Conservation (phyloP, 176 grass and related monocot species). For the Hordeum vulgare region DNA sequence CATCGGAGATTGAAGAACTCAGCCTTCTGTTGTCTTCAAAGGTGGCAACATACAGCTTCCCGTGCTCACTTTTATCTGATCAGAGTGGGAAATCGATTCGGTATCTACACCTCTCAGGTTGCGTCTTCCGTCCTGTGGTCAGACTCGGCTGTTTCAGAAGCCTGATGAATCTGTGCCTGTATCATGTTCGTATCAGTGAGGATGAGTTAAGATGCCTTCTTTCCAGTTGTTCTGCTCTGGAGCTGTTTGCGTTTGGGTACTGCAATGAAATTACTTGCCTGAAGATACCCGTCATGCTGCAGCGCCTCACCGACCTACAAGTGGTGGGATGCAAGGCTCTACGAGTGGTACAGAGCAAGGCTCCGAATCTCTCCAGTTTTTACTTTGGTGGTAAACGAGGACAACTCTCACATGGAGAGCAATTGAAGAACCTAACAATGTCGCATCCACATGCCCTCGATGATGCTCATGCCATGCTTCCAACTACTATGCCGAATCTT, state of each 20-base stretch:
- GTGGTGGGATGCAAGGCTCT: background rate
- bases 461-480: background rate
- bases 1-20: background rate
- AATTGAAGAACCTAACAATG: background rate
- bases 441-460: background rate
- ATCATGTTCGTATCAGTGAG: background rate
- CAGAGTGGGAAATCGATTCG: background rate
- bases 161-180: background rate
- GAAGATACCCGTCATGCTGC: background rate
- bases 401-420: background rate
- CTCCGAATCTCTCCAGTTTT: background rate
- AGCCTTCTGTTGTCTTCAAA: background rate
- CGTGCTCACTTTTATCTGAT: background rate
- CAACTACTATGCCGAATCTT: background rate
- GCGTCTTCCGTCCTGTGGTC: background rate
- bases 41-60: background rate
- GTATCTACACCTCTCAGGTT: background rate
- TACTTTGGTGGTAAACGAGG: background rate
- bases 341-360: background rate
- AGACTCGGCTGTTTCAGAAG: background rate
- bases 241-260: background rate
- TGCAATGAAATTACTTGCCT: background rate
- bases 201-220: background rate
- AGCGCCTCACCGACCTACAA: background rate
- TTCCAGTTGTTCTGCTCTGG: background rate